Evolutionary conservation across 2,329 filamentous ascomycete species (phyloP).

Genomic region (Xylariaceae sp.): DNA sequence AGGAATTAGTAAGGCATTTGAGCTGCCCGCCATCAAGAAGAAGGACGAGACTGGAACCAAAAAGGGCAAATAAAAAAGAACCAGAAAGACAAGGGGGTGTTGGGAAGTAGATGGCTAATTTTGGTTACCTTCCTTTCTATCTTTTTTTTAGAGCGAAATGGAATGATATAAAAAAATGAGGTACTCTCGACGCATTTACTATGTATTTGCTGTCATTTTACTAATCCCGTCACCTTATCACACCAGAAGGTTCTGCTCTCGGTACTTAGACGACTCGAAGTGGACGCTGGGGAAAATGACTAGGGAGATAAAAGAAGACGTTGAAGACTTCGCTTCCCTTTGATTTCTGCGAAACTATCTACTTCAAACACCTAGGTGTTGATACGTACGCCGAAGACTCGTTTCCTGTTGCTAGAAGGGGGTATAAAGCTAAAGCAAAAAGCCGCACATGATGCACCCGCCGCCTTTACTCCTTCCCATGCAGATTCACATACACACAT

Average conservation of each 20-base stretch:
- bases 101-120: too few relatives aligned
- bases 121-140: too few relatives aligned
- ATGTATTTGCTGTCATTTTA: too few relatives aligned
- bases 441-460: conserved; percentile 11
- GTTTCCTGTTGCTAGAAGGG: conserved; percentile 20
- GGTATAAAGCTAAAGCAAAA: conserved; percentile 35
- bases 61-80: not conserved
- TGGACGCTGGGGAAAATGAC: too few relatives aligned
- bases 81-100: not conserved
- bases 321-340: not conserved
- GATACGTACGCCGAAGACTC: conserved; percentile 1
- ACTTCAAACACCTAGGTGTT: too few relatives aligned
- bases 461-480: conserved; percentile 33
- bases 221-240: too few relatives aligned
- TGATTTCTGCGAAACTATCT: not conserved
- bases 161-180: too few relatives aligned
- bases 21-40: conserved; percentile 69
- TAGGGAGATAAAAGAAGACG: too few relatives aligned
- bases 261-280: too few relatives aligned
- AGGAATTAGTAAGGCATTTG: conserved; percentile 69
- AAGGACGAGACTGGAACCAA: conserved; percentile 57
- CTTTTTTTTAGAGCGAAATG: too few relatives aligned
- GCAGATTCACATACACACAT: conserved; percentile 24
- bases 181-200: too few relatives aligned
- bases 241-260: too few relatives aligned